Base-by-base conservation (phyloP, 352 stramenopile species). In the Globisporangium abappressorium region DNA sequence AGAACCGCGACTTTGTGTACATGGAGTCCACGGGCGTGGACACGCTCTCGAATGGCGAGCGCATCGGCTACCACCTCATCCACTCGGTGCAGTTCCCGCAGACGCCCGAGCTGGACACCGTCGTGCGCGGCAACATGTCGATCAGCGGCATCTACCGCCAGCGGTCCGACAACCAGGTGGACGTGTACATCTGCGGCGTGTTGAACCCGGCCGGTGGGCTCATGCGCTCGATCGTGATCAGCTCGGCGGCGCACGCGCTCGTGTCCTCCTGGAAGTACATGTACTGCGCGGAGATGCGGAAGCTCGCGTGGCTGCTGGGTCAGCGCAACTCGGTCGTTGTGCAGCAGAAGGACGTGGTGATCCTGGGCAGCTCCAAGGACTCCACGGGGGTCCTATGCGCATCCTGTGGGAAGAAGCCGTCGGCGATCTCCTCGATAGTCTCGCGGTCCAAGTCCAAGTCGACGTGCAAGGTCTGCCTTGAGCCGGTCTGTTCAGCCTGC, bases 71-170 rank as follows among this genome's bases (percentile, higher is more conserved):
- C 68, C 79, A 89, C 41, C 57, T 92, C 7, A 64, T 82, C 22
- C 84, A 92, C 68, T 92, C 84, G 30, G 74, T 92, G 11, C 76
- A 90, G 33, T 80, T 91, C 22, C 51, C 70, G 38, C 72, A 86
- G 57, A 83, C 83, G 5, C 77, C 73, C 36, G 43, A 65, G 20
- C 70, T 85, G 22, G 46, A 43, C 6, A 66, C 70, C 14, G 78
- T 82, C 28, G 62, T 72, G 20, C 81, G 84, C 12, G 80, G 73
- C 0, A 81, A 82, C 59, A 76, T 90, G 58, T 90, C 81, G 26
- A 68, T 75, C 2, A 90, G 80, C 58, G 81, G 66, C 3, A 63
- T 92, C n/a, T 89, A 82, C 55, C 80, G 80, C 5, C 75, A 90
- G 57, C 70, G 65, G 36, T 71, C 66, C 3, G 63, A 74, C 24